Base-by-base conservation (phyloP, 805 yeast genomes). In the Candida andamanensis region DNA sequence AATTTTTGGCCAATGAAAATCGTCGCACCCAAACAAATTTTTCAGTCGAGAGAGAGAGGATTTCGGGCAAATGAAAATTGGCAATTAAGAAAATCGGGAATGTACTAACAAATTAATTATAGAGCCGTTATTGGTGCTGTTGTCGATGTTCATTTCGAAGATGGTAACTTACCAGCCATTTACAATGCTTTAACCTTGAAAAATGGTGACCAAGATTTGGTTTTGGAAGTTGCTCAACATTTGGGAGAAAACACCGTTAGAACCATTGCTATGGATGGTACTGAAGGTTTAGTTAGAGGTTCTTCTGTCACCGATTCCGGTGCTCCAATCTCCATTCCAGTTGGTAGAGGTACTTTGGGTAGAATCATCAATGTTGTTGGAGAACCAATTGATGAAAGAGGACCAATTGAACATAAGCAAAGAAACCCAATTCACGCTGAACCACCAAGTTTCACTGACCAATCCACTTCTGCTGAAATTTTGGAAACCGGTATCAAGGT, bases 261-360 rank as follows among this genome's bases (percentile, higher is more conserved):
- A 83, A 83, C 98, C 66, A 92, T 92, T 83, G 97, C 98, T 64
- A 92, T 92, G 98, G 98, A 92, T 71, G 97, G 97, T 85, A 92
- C 98, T 55, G 97, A 90, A 72, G 98, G 98, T 86, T 81, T 92
- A 61, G 95, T 87, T 57, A 90, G 98, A 80, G 98, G 98, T 69
- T 80, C 83, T 60, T 36, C 72, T 41, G 98, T 92, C 57, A 49
- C 60, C 48, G 98, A 92, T 76, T 89, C 97, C 49, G 98, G 98
- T 69, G 76, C 95, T 47, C 98, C 98, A 71, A 92, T 92, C 67
- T 81, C 96, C 54, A 95, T 92, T 55, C 98, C 98, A 55, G 98
- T 92, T 50, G 98, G 98, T 67, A 87, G 95, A 72, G 97, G 89
- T 67, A 90, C 97, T 47, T 78, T 92, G 60, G 98, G 98, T 66